Percentiles rank a stretch among this genome's conserved stretches.
These are phyloP conservation scores for Dillenia turbinata DNA, from an alignment of 164 flowering plant species.

Conservation along the genomic window DNA sequence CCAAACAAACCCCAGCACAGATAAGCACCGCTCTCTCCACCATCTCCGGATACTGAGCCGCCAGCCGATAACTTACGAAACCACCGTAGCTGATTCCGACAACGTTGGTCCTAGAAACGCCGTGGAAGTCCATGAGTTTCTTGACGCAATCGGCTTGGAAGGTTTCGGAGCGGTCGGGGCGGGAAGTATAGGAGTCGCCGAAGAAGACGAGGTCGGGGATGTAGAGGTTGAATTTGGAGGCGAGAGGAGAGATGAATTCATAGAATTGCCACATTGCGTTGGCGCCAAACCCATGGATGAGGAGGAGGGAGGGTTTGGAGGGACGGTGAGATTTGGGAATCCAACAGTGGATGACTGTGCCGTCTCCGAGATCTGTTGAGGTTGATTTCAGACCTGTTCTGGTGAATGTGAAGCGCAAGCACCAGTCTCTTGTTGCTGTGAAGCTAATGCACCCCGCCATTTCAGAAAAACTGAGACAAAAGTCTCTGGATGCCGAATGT, in stretches of 20 bases:
- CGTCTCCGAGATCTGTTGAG: conserved; percentile 28
- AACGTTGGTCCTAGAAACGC: conserved; percentile 21
- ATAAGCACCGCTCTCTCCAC: conserved; percentile 37
- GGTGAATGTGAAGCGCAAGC: conserved; percentile 19
- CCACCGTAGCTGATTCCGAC: conserved; percentile 42
- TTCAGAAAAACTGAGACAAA: no score
- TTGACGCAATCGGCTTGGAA: conserved; percentile 41
- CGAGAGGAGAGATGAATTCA: conserved; percentile 22
- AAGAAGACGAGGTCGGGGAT: conserved; percentile 42
- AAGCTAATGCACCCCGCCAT: conserved; percentile 27
- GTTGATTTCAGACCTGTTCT: conserved; percentile 26
- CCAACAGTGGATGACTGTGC: conserved; percentile 41
- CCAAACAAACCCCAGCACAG: conserved; percentile 52
- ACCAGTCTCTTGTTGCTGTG: conserved; percentile 28
- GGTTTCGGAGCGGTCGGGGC: conserved; percentile 26
- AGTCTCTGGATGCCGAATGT: no score
- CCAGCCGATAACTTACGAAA: conserved; percentile 28
- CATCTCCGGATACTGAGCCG: conserved; percentile 19
- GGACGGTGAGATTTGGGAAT: conserved; percentile 19
- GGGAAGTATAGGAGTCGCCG: conserved; percentile 32
- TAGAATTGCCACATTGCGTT: conserved; percentile 48
- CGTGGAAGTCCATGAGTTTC: conserved; percentile 25
- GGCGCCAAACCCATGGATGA: conserved; percentile 44
- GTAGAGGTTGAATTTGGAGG: conserved; percentile 29
- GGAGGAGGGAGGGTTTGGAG: conserved; percentile 22